Evolutionary conservation across 148 eudicot genomes (phyloP), one percentile per base, ranked within the genome.

Genomic region (Silene latifolia): DNA sequence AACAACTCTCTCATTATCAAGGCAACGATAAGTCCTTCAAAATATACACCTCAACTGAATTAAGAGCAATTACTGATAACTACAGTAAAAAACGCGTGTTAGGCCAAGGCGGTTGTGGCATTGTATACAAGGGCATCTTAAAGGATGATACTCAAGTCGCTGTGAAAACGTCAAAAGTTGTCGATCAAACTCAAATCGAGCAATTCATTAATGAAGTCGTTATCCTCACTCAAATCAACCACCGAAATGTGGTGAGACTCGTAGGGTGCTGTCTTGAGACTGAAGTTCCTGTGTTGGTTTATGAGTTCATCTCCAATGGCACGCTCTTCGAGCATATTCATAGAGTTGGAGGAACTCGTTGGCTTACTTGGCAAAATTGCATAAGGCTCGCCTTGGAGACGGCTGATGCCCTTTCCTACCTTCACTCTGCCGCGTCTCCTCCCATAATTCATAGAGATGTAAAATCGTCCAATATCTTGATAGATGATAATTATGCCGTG

Each of bases 371-470:
- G 82, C 27, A 9, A 17, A 79, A 69, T 24, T 63, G 74, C 19
- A 29, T 74, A 0, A 74, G 59, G 27, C 8, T 79, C 23, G 82
- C 78, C 4, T n/a, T 69, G 9, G 75, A 79, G 15, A 46, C 68
- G 18, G 71, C 74, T 32, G 59, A 70, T 27, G 78, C 82, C 8
- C 74, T 79, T 0, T 17, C 69, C 1, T 79, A 79, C 56, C 82
- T 79, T 21, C 82, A 79, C 29, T 79, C 74, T 19, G 77, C 81
- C 0, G 77, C 81, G 0, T 79, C 81, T 0, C 63, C 75, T n/a
- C 77, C 77, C 1, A 79, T 79, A 0, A 58, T 73, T 69, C 81
- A 79, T 32, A 27, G 77, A 57, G 81, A 78, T 73, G 68, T 78
- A 0, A 60, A 60, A 7, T 63, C 66, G 0, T 24, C 66, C 13